A percentile compares a stretch with the other conserved stretches of the same genome.
Evolutionary conservation across 257 asterid genomes (phyloP).

Genomic region (Petunia secreta): DNA sequence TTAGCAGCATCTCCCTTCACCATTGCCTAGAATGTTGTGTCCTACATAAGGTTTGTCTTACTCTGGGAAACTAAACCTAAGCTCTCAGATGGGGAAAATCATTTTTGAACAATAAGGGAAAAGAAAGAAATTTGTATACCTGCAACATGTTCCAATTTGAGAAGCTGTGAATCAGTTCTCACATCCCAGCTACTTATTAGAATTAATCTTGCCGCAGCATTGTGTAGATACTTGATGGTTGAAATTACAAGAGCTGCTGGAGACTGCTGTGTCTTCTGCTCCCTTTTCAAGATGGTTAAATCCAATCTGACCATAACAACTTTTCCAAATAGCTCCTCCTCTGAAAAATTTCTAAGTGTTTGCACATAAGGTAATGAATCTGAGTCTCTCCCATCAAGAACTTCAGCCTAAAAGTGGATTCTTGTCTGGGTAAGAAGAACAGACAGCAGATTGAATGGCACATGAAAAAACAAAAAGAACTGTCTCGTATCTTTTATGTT

Average conservation of each 20-base stretch:
- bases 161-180: constrained; percentile 32
- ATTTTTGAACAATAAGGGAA: constrained; percentile 27
- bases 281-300: constrained; percentile 47
- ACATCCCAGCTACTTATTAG: constrained; percentile 72
- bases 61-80: constrained; percentile 3
- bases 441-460: constrained; percentile 18
- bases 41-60: not conserved
- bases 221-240: constrained; percentile 65
- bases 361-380: constrained; percentile 62
- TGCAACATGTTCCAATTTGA: constrained; percentile 53
- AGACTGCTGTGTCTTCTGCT: constrained; percentile 40
- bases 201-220: constrained; percentile 71
- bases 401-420: constrained; percentile 47
- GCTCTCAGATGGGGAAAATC: constrained; percentile 21
- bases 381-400: constrained; percentile 34
- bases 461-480: not conserved
- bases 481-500: no score
- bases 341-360: constrained; percentile 66
- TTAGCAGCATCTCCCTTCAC: not conserved
- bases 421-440: constrained; percentile 18
- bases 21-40: constrained; percentile 14
- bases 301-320: constrained; percentile 86
- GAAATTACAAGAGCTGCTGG: constrained; percentile 47
- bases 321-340: constrained; percentile 59
- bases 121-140: constrained; percentile 45